phyloP scores from a whole-genome alignment of 176 grass and related monocot genomes.

The Tuctoria greenei region DNA sequence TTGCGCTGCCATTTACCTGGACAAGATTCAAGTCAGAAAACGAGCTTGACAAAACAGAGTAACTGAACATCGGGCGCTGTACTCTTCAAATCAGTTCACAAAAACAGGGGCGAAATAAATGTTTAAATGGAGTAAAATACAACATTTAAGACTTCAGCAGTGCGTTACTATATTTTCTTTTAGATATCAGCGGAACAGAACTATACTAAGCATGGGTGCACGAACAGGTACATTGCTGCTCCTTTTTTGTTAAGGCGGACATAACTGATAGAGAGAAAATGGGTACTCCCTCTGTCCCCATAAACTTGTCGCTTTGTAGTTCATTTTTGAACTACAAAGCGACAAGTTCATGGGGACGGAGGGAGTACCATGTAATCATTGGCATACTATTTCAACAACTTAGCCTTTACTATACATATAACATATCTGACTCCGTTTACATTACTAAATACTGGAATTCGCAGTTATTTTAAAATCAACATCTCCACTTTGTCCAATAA shows the following conservation, averaged over 20 bases:
- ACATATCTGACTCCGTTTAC: neutral
- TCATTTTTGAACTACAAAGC: too few species aligned
- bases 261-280: constrained; percentile 1
- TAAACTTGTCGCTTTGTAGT: too few species aligned
- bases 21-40: constrained; percentile 12
- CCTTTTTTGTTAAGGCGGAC: neutral
- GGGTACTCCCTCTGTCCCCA: too few species aligned
- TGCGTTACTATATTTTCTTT: neutral
- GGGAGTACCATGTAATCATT: constrained; percentile 5
- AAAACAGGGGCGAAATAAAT: neutral
- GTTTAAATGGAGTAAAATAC: neutral
- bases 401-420: neutral
- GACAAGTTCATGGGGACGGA: too few species aligned
- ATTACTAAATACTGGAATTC: neutral
- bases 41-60: neutral
- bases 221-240: neutral
- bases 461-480: neutral
- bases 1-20: constrained; percentile 75
- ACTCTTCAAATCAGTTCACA: neutral
- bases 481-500: neutral
- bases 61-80: neutral
- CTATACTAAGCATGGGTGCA: neutral
- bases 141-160: neutral
- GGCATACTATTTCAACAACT: neutral
- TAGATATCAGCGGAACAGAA: neutral